Percentiles rank a stretch among this genome's conserved stretches.
phyloP scores from a whole-genome alignment of 225 moss, liverwort and hornwort species.

The Anthoceros angustus region DNA sequence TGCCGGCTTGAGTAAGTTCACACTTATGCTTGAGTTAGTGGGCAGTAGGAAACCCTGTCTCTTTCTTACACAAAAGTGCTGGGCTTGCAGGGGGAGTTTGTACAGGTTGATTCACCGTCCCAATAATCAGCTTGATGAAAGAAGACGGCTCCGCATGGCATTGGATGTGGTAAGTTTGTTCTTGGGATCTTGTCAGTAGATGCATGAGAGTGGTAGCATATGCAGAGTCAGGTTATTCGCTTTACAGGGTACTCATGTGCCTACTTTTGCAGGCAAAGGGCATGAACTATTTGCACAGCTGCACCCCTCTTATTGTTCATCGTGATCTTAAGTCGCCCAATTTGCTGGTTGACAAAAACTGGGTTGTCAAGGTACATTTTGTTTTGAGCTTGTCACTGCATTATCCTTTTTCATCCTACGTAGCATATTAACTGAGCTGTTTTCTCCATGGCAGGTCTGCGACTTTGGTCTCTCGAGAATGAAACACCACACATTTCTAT shows the following conservation, averaged over 20 bases:
- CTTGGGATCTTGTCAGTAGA: neutral
- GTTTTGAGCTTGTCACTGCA: neutral
- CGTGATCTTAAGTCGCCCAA: slow-evolving; percentile 34
- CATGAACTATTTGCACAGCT: slow-evolving; percentile 36
- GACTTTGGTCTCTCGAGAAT: slow-evolving; percentile 32
- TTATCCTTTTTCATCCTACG: neutral
- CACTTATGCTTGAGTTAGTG: too few relatives aligned
- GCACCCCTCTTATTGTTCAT: slow-evolving; percentile 26
- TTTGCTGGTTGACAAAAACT: slow-evolving; percentile 33
- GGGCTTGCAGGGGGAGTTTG: slow-evolving; percentile 31
- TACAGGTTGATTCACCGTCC: slow-evolving; percentile 36
- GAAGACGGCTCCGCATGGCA: slow-evolving; percentile 34
- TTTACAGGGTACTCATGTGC: neutral
- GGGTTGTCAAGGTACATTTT: slow-evolving; percentile 32
- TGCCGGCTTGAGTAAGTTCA: too few relatives aligned
- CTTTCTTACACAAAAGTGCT: neutral
- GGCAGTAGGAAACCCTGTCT: neutral
- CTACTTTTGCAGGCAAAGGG: slow-evolving; percentile 23
- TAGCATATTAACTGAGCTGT: neutral
- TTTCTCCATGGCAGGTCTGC: slow-evolving; percentile 18
- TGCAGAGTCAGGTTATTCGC: neutral
- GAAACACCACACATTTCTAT: slow-evolving; percentile 29
- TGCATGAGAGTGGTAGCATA: neutral
- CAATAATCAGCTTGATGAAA: slow-evolving; percentile 35
- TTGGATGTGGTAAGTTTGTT: slow-evolving; percentile 29